Conservation (phyloP, 192 early-diverging fungal genomes). For the Phycomyces nitens region DNA sequence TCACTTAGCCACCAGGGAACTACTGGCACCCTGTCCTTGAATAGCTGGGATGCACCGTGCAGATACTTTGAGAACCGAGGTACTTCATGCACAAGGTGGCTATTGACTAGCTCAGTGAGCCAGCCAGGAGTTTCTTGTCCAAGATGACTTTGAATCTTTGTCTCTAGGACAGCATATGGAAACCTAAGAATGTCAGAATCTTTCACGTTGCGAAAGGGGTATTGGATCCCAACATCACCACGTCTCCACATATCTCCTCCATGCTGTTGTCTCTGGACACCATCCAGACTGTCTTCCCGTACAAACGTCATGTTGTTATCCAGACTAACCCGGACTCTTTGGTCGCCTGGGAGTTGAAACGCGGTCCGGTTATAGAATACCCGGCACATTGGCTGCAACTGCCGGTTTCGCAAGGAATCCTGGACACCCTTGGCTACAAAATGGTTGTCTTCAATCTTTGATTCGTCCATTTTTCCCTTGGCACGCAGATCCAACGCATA, state of each 20-base stretch:
- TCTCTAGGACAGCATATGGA: slow-evolving; percentile 94
- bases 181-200: slow-evolving; percentile 63
- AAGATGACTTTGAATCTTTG: slow-evolving; percentile 72
- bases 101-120: slow-evolving; percentile 69
- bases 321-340: slow-evolving; percentile 41
- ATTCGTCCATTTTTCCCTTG: slow-evolving; percentile 61
- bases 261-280: background rate
- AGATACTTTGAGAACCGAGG: slow-evolving; percentile 86
- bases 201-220: slow-evolving; percentile 34
- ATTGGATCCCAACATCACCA: slow-evolving; percentile 58
- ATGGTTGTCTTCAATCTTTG: slow-evolving; percentile 44
- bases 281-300: slow-evolving; percentile 27
- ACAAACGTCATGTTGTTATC: slow-evolving; percentile 48
- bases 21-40: slow-evolving; percentile 46
- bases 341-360: slow-evolving; percentile 48
- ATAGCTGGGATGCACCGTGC: slow-evolving; percentile 70
- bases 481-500: slow-evolving; percentile 58
- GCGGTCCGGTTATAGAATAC: slow-evolving; percentile 50
- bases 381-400: slow-evolving; percentile 60
- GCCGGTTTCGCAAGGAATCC: slow-evolving; percentile 57
- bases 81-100: slow-evolving; percentile 73
- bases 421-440: slow-evolving; percentile 77
- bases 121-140: slow-evolving; percentile 68
- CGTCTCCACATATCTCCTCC: slow-evolving; percentile 68
- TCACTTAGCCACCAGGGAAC: slow-evolving; percentile 57